Conservation (phyloP, 352 stramenopile species). For the Phytophthora cryptogea region DNA sequence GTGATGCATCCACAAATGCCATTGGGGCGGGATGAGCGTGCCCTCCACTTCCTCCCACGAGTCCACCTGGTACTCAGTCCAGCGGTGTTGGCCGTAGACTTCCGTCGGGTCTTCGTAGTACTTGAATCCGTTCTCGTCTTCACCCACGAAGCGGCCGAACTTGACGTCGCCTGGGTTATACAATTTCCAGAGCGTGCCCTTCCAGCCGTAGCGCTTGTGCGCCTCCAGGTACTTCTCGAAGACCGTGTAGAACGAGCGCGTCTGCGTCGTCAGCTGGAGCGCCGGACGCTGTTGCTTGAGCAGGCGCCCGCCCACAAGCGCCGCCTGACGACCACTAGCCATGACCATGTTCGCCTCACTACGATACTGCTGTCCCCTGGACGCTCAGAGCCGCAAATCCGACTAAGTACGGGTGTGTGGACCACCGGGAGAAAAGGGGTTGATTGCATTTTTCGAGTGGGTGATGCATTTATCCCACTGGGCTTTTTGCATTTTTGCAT, state of each 20-base stretch:
- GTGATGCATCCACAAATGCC: constrained; percentile 88
- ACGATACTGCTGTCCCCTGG: neutral
- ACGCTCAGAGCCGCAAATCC: constrained; percentile 26
- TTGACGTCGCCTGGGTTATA: constrained; percentile 90
- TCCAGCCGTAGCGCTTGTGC: constrained; percentile 80
- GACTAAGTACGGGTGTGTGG: too few relatives aligned
- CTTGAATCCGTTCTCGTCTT: constrained; percentile 86
- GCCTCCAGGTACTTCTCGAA: constrained; percentile 85
- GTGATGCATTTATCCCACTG: too few relatives aligned
- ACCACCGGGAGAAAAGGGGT: too few relatives aligned
- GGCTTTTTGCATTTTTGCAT: too few relatives aligned
- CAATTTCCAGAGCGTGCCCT: constrained; percentile 87
- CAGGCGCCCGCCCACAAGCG: constrained; percentile 42
- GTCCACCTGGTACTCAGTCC: constrained; percentile 84
- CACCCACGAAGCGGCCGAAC: constrained; percentile 80
- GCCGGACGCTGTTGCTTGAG: constrained; percentile 9
- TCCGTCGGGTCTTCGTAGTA: constrained; percentile 89
- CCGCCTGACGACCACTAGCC: constrained; percentile 31
- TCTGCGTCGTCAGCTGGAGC: constrained; percentile 37
- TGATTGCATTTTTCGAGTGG: constrained; percentile 11
- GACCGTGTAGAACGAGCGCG: constrained; percentile 76
- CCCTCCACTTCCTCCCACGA: constrained; percentile 81
- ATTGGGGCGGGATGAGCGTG: constrained; percentile 78
- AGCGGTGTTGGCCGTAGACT: constrained; percentile 76
- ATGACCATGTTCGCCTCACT: constrained; percentile 20